A percentile compares a stretch with the other conserved stretches of the same genome.
These are phyloP conservation scores for Skeletonema potamos DNA, from an alignment of 108 stramenopile genomes.

Conservation along the genomic window DNA sequence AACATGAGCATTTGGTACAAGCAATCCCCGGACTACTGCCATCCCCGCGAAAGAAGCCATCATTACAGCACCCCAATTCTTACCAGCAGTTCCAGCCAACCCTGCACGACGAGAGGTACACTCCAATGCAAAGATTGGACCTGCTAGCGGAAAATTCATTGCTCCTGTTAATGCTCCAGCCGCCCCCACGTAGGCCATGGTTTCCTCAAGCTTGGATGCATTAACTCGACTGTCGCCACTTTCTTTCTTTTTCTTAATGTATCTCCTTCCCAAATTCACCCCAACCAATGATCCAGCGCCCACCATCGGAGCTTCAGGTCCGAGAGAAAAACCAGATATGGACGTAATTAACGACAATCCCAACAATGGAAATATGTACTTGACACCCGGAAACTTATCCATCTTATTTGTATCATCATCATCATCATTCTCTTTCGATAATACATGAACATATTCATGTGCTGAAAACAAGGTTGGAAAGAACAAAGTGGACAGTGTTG, in stretches of 20 bases:
- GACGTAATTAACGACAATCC: slow-evolving; percentile 51
- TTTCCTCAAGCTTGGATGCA: slow-evolving; percentile 25
- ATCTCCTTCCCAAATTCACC: slow-evolving; percentile 20
- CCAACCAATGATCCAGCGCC: slow-evolving; percentile 47
- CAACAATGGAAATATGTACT: slow-evolving; percentile 41
- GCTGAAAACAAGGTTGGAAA: slow-evolving; percentile 22
- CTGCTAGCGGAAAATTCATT: slow-evolving; percentile 66
- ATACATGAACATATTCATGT: slow-evolving; percentile 36
- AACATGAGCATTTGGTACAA: slow-evolving; percentile 20
- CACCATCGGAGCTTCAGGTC: slow-evolving; percentile 76
- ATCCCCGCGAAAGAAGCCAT: slow-evolving; percentile 53
- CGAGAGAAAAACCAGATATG: slow-evolving; percentile 60
- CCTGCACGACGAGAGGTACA: slow-evolving; percentile 50
- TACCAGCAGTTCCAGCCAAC: slow-evolving; percentile 20
- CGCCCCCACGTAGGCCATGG: slow-evolving; percentile 49
- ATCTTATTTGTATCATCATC: background rate
- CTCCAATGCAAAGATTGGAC: slow-evolving; percentile 69
- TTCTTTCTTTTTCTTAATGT: slow-evolving; percentile 6
- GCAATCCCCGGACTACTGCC: slow-evolving; percentile 33
- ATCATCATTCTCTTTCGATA: slow-evolving; percentile 12
- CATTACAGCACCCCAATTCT: slow-evolving; percentile 43
- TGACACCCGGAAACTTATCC: slow-evolving; percentile 39
- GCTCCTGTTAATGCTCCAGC: slow-evolving; percentile 68
- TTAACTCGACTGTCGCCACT: background rate
- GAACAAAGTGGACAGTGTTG: slow-evolving; percentile 10